Evolutionary conservation across 2,329 filamentous ascomycete species (phyloP).

Genomic region (Alternaria longipes): DNA sequence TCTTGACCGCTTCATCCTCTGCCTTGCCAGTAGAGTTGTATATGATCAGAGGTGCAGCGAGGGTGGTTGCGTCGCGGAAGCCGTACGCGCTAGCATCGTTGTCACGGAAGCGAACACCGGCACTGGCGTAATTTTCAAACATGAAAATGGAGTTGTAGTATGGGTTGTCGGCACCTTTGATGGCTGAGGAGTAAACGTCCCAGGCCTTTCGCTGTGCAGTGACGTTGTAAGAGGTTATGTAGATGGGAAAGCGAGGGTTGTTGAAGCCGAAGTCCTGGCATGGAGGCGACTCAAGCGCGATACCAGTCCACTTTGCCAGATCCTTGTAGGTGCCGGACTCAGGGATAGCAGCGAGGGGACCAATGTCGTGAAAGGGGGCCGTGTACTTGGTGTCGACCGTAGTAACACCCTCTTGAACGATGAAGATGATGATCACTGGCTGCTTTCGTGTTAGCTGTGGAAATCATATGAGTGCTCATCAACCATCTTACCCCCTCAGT

Average conservation of each 20-base stretch:
- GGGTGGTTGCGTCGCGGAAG: slow-evolving; percentile 52
- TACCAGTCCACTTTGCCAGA: slow-evolving; percentile 34
- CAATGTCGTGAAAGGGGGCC: slow-evolving; percentile 29
- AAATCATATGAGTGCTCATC: not conserved
- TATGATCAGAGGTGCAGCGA: slow-evolving; percentile 33
- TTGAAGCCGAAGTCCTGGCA: slow-evolving; percentile 40
- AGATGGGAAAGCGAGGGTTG: slow-evolving; percentile 37
- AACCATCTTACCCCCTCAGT: not conserved
- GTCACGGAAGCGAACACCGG: slow-evolving; percentile 50
- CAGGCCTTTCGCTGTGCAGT: slow-evolving; percentile 51
- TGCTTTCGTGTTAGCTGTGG: not conserved
- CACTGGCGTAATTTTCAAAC: slow-evolving; percentile 64
- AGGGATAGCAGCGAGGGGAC: slow-evolving; percentile 21
- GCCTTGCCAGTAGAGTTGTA: slow-evolving; percentile 21
- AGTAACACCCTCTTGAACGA: slow-evolving; percentile 36
- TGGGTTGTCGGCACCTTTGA: slow-evolving; percentile 37
- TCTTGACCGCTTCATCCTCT: slow-evolving; percentile 19
- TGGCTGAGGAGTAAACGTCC: slow-evolving; percentile 48
- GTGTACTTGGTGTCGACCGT: slow-evolving; percentile 33
- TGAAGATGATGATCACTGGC: slow-evolving; percentile 30
- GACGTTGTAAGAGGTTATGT: slow-evolving; percentile 43
- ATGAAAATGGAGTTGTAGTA: slow-evolving; percentile 59
- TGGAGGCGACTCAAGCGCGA: slow-evolving; percentile 34
- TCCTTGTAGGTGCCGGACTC: slow-evolving; percentile 33
- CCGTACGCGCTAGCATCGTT: slow-evolving; percentile 29